These are phyloP conservation scores for Cryphonectria radicalis DNA, from an alignment of 2,329 filamentous ascomycete genomes.

Conservation along the genomic window DNA sequence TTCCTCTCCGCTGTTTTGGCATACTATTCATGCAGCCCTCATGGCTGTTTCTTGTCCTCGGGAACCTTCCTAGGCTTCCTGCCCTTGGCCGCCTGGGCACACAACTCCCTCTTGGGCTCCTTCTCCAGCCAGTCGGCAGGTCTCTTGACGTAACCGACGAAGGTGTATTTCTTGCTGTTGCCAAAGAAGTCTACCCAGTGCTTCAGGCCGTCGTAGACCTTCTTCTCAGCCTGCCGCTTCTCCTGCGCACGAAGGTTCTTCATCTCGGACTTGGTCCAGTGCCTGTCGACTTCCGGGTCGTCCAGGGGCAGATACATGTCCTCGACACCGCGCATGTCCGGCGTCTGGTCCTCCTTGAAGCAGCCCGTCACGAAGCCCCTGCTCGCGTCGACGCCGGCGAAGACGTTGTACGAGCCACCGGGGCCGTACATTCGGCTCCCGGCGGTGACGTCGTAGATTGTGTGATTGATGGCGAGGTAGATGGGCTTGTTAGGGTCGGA, in stretches of 20 bases:
- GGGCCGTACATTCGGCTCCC: conserved; percentile 76
- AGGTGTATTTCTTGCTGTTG: conserved; percentile 78
- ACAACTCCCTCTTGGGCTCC: conserved; percentile 66
- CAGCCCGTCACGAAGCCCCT: conserved; percentile 92
- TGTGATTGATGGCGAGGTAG: conserved; percentile 88
- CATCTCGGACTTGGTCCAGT: conserved; percentile 60
- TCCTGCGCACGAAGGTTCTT: conserved; percentile 64
- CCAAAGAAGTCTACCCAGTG: conserved; percentile 87
- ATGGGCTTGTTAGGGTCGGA: conserved; percentile 74
- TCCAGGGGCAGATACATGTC: conserved; percentile 76
- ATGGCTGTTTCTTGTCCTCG: conserved; percentile 19
- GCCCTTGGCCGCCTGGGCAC: conserved; percentile 68
- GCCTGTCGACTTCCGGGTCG: conserved; percentile 63
- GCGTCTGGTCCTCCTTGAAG: conserved; percentile 81
- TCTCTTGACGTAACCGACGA: conserved; percentile 75
- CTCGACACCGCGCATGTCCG: conserved; percentile 86
- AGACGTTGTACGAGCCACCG: conserved; percentile 84
- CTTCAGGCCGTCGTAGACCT: conserved; percentile 69
- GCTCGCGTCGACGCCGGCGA: conserved; percentile 84
- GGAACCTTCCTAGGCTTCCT: conserved; percentile 63
- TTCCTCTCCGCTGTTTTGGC: not conserved
- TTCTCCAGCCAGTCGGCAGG: conserved; percentile 65
- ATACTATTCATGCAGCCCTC: not conserved
- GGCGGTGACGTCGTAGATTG: conserved; percentile 80
- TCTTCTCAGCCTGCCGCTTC: conserved; percentile 63